Evolutionary conservation across 768 basidiomycete genomes (phyloP), one percentile per base, ranked within the genome.

Genomic region (Boletus bicolor): DNA sequence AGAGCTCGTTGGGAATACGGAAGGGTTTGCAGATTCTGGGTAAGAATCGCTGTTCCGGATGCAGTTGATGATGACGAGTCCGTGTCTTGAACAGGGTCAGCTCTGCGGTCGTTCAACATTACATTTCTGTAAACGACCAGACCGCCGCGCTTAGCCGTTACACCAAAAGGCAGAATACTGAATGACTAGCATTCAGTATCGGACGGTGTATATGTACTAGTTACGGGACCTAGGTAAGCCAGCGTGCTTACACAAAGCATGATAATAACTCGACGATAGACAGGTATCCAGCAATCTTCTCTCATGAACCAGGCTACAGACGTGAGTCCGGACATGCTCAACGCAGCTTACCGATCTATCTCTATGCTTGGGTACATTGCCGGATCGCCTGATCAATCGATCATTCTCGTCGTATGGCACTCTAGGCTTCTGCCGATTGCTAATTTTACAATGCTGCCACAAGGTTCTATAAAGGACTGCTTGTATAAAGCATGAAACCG

Each of bases 11-110:
- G 97, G 97, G 0, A 95, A 96, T 64, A 93, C 93, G 0, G 89
- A 93, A 64, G 93, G 89, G 1, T 96, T 98, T 68, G 93, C 96
- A 0, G 97, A 98, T 63, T 98, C 96, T 7, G 95, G 95, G 97
- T 98, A 72, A 64, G 83, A 58, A 32, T 19, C 11, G 17, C n/a
- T 43, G 32, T 37, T 53, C 42, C n/a, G 3, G 1, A 26, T 46
- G 8, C 34, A 6, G 32, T 9, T 21, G 28, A 45, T 32, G 15
- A 28, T 37, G 28, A 48, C 35, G 32, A 64, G 1, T 56, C 6
- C 41, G 11, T 43, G 21, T 55, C 12, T 36, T 45, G 58, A 55
- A 28, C 64, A 98, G 96, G 26, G 92, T 98, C 57, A 93, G 91
- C 70, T 95, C 96, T 1, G 91, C 93, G 4, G 82, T 99, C 37